Evolutionary conservation across 2,329 filamentous ascomycete genomes (phyloP).

Genomic region (Aspergillus sp.): DNA sequence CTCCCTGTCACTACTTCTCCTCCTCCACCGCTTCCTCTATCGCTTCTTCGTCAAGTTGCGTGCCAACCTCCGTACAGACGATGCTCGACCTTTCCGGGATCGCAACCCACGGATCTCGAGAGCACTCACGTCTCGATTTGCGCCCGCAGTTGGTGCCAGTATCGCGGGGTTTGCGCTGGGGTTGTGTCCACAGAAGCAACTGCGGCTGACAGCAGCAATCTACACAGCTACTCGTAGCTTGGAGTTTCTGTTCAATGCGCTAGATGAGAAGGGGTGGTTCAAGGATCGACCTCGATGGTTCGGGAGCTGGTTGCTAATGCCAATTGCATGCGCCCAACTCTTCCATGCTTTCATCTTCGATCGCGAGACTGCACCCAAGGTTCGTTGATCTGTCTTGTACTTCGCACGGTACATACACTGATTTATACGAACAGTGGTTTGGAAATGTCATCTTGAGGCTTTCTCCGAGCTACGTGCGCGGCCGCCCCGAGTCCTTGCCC

Average conservation of each 20-base stretch:
- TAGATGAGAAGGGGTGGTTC: slow-evolving; percentile 71
- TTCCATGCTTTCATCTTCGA: slow-evolving; percentile 77
- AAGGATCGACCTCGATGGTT: slow-evolving; percentile 77
- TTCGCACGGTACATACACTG: background rate
- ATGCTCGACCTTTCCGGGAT: slow-evolving; percentile 75
- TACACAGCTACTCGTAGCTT: slow-evolving; percentile 78
- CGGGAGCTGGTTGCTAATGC: slow-evolving; percentile 80
- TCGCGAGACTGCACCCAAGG: slow-evolving; percentile 68
- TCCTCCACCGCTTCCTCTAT: slow-evolving; percentile 85
- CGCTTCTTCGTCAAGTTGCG: slow-evolving; percentile 84
- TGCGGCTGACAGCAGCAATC: slow-evolving; percentile 79
- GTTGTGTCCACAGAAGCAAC: slow-evolving; percentile 68
- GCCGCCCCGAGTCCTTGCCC: slow-evolving; percentile 69
- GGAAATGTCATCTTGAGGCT: slow-evolving; percentile 67
- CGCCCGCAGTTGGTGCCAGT: slow-evolving; percentile 87
- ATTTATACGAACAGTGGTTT: slow-evolving; percentile 48
- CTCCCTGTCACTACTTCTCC: slow-evolving; percentile 79
- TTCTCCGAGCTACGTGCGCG: slow-evolving; percentile 77
- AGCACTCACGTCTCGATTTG: slow-evolving; percentile 77
- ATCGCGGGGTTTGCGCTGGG: slow-evolving; percentile 81
- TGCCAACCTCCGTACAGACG: slow-evolving; percentile 73
- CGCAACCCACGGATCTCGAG: slow-evolving; percentile 77
- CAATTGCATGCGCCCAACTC: slow-evolving; percentile 73
- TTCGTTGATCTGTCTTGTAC: slow-evolving; percentile 34
- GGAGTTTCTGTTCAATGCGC: slow-evolving; percentile 82